Conservation (phyloP, 257 asterid species). For the Solanum dulcamara region DNA sequence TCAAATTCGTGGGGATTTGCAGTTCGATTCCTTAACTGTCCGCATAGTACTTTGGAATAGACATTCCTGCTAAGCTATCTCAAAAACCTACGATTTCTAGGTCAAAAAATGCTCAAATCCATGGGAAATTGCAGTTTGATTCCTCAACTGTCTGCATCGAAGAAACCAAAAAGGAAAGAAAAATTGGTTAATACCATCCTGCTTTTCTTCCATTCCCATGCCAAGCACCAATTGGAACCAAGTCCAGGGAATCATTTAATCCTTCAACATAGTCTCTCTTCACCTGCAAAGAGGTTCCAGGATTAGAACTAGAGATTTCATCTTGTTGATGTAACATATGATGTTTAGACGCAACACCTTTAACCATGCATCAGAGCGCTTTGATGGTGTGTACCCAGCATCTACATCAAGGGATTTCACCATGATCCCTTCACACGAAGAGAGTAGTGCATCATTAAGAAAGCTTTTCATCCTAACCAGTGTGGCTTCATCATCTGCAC, state of each 20-base stretch:
- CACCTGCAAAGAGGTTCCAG: conserved; percentile 36
- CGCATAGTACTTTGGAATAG: not conserved
- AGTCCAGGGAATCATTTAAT: conserved; percentile 73
- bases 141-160: not conserved
- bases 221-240: conserved; percentile 97
- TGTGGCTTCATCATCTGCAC: conserved; percentile 48
- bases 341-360: conserved; percentile 33
- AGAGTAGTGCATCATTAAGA: conserved; percentile 49
- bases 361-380: conserved; percentile 90
- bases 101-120: not conserved
- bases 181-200: conserved; percentile 51
- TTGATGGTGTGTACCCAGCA: conserved; percentile 80
- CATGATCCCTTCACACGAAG: conserved; percentile 91
- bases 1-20: not conserved
- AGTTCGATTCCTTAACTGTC: not conserved
- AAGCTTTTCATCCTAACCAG: conserved; percentile 47
- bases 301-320: not conserved
- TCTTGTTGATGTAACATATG: conserved; percentile 2
- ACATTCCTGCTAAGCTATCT: not conserved
- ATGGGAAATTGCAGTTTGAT: not conserved
- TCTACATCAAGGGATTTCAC: conserved; percentile 72
- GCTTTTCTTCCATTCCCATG: conserved; percentile 94
- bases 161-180: not conserved
- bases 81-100: not conserved
- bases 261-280: conserved; percentile 86